Base-by-base conservation (phyloP, 768 basidiomycete genomes). In the Sarcomyxa edulis region DNA sequence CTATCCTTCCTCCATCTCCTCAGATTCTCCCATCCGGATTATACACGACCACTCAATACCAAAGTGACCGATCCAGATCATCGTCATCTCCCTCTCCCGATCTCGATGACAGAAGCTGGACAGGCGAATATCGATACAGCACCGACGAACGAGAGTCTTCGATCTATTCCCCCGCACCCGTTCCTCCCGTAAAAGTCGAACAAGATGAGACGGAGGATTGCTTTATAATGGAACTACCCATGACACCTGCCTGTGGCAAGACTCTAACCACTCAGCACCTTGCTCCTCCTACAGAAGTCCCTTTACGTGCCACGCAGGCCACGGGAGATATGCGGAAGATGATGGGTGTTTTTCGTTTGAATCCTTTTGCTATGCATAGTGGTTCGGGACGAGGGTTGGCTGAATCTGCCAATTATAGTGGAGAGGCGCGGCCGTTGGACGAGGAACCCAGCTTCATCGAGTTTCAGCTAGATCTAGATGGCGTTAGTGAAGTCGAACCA, bases 261-360 rank as follows among this genome's bases (percentile, higher is more conserved):
- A 46, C 35, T 46, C 49, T 48, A 45, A 48, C 54, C 44, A 60
- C 40, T 46, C 72, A 61, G 47, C 56, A 65, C 0, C 60, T 71
- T 35, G 73, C 72, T 1, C 75, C 76, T 1, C 78, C 76, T 2
- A 76, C 73, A 23, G 76, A 78, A 51, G 84, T 85, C 1, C 84
- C 85, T 6, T 69, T 85, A 10, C 81, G 85, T 32, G 85, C 84
- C 6, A 86, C 82, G 0, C 79, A 85, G 50, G 85, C 84, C 1
- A 69, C 72, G 44, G 69, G 72, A 32, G 69, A 73, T 30, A 86
- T 86, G 85, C 74, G 79, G 38, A 62, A 65, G 33, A 78, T 86
- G 77, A 89, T 89, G 85, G 74, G 75, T 29, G 76, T 79, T 15
- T 84, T 88, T 55, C 72, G 85, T 6, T 69, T 87, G 48, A 81